phyloP scores from a whole-genome alignment of 2,329 filamentous ascomycete species.

The Alternaria atra region DNA sequence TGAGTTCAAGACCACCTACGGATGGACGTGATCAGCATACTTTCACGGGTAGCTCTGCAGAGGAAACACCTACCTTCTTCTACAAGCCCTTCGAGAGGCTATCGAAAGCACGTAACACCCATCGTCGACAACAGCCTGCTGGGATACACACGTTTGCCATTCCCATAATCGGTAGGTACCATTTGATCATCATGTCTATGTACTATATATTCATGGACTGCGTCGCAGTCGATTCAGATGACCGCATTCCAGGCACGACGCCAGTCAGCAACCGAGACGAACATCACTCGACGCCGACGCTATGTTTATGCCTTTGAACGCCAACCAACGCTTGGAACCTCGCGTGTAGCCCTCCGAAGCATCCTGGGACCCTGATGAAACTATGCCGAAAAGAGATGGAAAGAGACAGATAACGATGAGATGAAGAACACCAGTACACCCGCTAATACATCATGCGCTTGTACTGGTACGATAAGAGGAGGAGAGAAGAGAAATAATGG shows the following conservation, averaged over 20 bases:
- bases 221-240: constrained; percentile 15
- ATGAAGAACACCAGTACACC: constrained; percentile 12
- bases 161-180: constrained; percentile 7
- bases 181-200: constrained; percentile 25
- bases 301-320: constrained; percentile 17
- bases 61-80: constrained; percentile 22
- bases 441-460: constrained; percentile 11
- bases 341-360: constrained; percentile 18
- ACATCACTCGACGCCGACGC: constrained; percentile 15
- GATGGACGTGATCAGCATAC: constrained; percentile 11
- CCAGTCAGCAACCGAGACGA: constrained; percentile 10
- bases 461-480: constrained; percentile 1
- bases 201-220: constrained; percentile 45
- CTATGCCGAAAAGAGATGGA: constrained; percentile 28
- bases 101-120: constrained; percentile 14
- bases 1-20: background rate
- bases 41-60: constrained; percentile 26
- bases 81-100: constrained; percentile 7
- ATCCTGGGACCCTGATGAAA: constrained; percentile 25
- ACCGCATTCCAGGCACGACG: constrained; percentile 8
- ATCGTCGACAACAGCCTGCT: constrained; percentile 21
- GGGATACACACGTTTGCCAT: constrained; percentile 6
- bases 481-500: constrained; percentile 7
- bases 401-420: constrained; percentile 1
- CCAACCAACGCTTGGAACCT: constrained; percentile 9